Conservation (phyloP, 192 early-diverging fungal species). For the Backusella morwellensis region DNA sequence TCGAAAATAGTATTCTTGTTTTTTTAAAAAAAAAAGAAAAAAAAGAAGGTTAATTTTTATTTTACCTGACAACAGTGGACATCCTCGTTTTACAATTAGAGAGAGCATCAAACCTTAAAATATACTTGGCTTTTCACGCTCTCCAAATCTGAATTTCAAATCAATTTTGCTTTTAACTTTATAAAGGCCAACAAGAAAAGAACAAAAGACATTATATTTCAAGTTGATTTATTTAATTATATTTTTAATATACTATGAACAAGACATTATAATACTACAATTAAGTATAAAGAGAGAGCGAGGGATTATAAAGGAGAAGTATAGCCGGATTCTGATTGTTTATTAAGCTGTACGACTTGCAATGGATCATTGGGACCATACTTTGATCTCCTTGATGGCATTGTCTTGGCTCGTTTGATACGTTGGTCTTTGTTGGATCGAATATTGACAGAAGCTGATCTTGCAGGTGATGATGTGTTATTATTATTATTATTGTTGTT, state of each 20-base stretch:
- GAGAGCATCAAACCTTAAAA: no score
- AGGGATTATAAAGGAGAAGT: background rate
- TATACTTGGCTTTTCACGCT: background rate
- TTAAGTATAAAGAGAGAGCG: background rate
- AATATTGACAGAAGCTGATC: background rate
- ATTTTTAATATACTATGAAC: conserved; percentile 2
- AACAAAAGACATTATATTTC: background rate
- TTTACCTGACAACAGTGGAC: background rate
- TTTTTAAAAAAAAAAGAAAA: no score
- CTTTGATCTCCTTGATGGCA: conserved; percentile 26
- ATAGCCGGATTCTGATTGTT: background rate
- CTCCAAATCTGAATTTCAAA: background rate
- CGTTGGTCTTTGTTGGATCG: conserved; percentile 6
- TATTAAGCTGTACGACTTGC: conserved; percentile 23
- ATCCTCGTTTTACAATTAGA: no score
- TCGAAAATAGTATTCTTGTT: no score
- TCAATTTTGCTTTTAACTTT: background rate
- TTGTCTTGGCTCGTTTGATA: conserved; percentile 23
- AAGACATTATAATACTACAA: conserved; percentile 6
- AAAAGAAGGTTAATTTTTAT: background rate
- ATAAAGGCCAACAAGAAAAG: background rate
- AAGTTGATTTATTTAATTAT: background rate
- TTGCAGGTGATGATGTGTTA: background rate
- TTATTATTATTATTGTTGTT: no score
- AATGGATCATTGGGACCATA: conserved; percentile 27